A percentile compares a stretch with the other conserved stretches of the same genome.
Evolutionary conservation across 352 stramenopile species (phyloP).

Genomic region (Plasmopara viticola): DNA sequence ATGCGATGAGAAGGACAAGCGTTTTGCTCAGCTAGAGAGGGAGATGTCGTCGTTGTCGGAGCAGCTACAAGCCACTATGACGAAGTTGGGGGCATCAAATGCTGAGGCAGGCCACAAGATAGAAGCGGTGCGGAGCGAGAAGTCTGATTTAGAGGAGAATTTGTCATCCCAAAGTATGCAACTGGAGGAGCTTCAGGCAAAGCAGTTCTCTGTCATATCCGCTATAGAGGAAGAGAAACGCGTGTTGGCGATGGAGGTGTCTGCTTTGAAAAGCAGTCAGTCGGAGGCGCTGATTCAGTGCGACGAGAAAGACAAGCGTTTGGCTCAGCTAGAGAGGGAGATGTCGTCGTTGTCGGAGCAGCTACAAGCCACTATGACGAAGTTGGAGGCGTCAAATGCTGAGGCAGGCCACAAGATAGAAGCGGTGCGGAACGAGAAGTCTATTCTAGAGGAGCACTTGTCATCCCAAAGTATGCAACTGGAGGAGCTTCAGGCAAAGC

Average conservation of each 20-base stretch:
- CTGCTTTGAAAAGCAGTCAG: slow-evolving; percentile 12
- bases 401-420: slow-evolving; percentile 21
- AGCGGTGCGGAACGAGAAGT: slow-evolving; percentile 10
- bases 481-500: slow-evolving; percentile 8
- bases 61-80: not conserved
- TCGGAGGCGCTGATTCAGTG: slow-evolving; percentile 12
- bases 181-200: slow-evolving; percentile 9
- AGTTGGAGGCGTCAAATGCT: slow-evolving; percentile 18
- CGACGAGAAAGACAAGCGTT: slow-evolving; percentile 7
- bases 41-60: not conserved
- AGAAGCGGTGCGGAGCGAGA: slow-evolving; percentile 12
- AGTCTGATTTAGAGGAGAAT: not conserved
- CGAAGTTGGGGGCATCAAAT: not conserved
- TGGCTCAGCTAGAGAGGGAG: not conserved
- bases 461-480: slow-evolving; percentile 12
- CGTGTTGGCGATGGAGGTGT: slow-evolving; percentile 21
- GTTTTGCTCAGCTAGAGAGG: slow-evolving; percentile 2
- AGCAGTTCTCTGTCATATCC: slow-evolving; percentile 11
- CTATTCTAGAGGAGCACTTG: not conserved
- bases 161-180: slow-evolving; percentile 8
- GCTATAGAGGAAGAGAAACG: slow-evolving; percentile 12
- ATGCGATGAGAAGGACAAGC: slow-evolving; percentile 12
- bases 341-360: slow-evolving; percentile 2
- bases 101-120: slow-evolving; percentile 5
- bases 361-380: slow-evolving; percentile 6